Evolutionary conservation across 768 basidiomycete genomes (phyloP).

Genomic region (Mycena crocata): DNA sequence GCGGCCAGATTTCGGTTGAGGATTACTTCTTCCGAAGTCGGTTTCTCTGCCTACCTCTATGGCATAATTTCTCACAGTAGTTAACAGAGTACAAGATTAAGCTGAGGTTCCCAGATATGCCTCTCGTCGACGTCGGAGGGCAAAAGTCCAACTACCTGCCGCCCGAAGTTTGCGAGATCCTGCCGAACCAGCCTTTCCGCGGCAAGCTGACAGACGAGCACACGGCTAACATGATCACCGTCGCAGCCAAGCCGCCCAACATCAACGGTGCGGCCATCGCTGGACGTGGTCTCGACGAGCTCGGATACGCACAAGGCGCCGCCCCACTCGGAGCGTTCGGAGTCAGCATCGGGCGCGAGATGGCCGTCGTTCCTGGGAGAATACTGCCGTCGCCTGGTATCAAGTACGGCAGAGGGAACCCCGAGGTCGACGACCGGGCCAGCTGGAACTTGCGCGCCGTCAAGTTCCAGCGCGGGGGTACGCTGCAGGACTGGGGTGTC

Average conservation of each 20-base stretch:
- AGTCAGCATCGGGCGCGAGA: constrained; percentile 65
- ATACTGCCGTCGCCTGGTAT: constrained; percentile 72
- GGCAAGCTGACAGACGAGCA: constrained; percentile 78
- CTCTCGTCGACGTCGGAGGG: constrained; percentile 70
- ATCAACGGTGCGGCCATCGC: constrained; percentile 73
- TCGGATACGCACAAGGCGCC: constrained; percentile 64
- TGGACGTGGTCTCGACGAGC: constrained; percentile 66
- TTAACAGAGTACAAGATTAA: constrained; percentile 70
- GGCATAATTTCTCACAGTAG: neutral
- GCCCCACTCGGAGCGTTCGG: constrained; percentile 68
- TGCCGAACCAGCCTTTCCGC: constrained; percentile 74
- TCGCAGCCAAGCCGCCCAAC: constrained; percentile 78
- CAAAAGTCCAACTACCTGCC: constrained; percentile 66
- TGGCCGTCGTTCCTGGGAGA: constrained; percentile 79
- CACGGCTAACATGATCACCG: constrained; percentile 78
- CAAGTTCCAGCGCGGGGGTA: constrained; percentile 69
- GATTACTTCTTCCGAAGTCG: constrained; percentile 76
- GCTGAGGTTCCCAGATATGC: constrained; percentile 62
- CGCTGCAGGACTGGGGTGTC: constrained; percentile 73
- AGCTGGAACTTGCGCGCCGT: constrained; percentile 82
- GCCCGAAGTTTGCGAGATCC: constrained; percentile 79
- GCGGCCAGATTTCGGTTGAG: constrained; percentile 67
- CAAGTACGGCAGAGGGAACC: constrained; percentile 63
- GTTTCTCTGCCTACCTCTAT: constrained; percentile 46
- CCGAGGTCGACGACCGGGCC: constrained; percentile 68